phyloP scores from a whole-genome alignment of 1,284 basidiomycete genomes.

The Tetrapyrgos nigripes region DNA sequence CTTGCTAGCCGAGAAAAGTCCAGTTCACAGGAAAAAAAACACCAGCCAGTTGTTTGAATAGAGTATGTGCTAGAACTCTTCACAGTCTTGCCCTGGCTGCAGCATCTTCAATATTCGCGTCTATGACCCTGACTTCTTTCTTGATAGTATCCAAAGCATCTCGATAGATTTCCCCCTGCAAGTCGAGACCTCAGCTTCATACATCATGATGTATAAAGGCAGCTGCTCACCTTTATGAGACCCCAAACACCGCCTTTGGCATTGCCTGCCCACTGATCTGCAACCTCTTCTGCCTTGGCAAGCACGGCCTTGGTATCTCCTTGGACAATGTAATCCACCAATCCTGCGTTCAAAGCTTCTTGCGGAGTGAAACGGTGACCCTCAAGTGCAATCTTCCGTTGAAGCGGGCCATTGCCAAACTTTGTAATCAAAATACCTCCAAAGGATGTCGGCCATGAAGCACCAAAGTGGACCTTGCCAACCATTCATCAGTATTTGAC shows the following conservation, averaged over 20 bases:
- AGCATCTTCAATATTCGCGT: constrained; percentile 44
- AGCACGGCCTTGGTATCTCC: constrained; percentile 67
- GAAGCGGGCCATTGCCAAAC: constrained; percentile 62
- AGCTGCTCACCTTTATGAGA: constrained; percentile 57
- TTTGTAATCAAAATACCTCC: constrained; percentile 72
- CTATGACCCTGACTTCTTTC: constrained; percentile 42
- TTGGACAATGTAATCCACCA: constrained; percentile 77
- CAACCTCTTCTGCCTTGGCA: constrained; percentile 63
- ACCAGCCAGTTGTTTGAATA: too few species aligned
- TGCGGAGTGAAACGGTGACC: constrained; percentile 83
- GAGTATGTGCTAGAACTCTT: background rate
- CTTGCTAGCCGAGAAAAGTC: too few species aligned
- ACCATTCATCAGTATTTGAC: constrained; percentile 1
- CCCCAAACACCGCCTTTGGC: constrained; percentile 70
- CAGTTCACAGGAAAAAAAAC: background rate
- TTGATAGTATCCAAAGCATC: constrained; percentile 48
- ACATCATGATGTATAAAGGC: background rate
- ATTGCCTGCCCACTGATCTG: constrained; percentile 52
- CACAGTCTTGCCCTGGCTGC: constrained; percentile 51
- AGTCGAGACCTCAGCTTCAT: constrained; percentile 11
- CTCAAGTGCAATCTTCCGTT: constrained; percentile 83
- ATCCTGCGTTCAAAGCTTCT: constrained; percentile 71
- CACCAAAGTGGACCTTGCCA: constrained; percentile 82
- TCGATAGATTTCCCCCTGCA: constrained; percentile 49
- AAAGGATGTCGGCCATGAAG: constrained; percentile 79